These are phyloP conservation scores for Candolleomyces aberdarensis DNA, from an alignment of 768 basidiomycete species.

Conservation along the genomic window DNA sequence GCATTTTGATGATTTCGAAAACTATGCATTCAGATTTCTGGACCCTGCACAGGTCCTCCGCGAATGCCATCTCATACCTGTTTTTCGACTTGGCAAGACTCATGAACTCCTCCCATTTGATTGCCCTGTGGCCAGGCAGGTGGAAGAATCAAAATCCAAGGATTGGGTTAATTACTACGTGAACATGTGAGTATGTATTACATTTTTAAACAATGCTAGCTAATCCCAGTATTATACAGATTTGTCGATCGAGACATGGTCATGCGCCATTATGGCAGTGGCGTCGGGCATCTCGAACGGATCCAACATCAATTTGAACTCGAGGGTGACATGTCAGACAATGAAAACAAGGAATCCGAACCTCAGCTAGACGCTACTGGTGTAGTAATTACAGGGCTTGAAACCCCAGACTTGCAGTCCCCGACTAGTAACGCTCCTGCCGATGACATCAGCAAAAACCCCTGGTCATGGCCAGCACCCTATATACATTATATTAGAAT, in stretches of 20 bases:
- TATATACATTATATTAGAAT: no score
- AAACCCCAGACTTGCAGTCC: no score
- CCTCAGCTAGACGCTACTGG: no score
- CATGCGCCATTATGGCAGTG: conserved; percentile 16
- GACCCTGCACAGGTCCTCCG: conserved; percentile 30
- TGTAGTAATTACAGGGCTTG: no score
- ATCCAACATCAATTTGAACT: not conserved
- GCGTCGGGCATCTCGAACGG: conserved; percentile 9
- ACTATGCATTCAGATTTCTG: conserved; percentile 31
- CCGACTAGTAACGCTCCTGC: no score
- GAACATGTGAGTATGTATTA: conserved; percentile 26
- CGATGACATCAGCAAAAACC: no score
- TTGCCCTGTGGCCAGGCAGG: not conserved
- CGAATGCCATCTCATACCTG: conserved; percentile 31
- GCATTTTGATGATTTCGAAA: conserved; percentile 11
- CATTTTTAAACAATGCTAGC: not conserved
- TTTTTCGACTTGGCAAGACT: conserved; percentile 23
- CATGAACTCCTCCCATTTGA: conserved; percentile 10
- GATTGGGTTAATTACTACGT: conserved; percentile 33
- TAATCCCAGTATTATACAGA: conserved; percentile 15
- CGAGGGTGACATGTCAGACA: no score
- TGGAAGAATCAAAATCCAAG: not conserved
- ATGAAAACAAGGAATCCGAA: no score
- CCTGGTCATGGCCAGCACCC: no score
- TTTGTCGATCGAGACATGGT: conserved; percentile 41